phyloP scores from a whole-genome alignment of 495 filamentous ascomycete species.

The Neurospora sp. region DNA sequence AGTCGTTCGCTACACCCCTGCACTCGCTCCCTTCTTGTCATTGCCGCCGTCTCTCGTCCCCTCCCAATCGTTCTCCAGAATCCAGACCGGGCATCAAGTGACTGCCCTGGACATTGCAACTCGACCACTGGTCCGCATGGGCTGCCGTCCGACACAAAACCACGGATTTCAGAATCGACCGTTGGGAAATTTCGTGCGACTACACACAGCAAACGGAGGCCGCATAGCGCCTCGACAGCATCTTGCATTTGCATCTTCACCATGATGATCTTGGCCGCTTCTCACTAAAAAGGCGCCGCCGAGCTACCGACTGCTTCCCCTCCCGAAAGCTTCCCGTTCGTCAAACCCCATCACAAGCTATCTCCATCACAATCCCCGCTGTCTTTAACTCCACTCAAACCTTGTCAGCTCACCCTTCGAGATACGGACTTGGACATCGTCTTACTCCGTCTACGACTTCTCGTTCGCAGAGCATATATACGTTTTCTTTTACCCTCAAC shows the following conservation, averaged over 20 bases:
- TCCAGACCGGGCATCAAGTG: background rate
- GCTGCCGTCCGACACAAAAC: background rate
- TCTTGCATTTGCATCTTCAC: background rate
- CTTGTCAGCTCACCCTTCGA: background rate
- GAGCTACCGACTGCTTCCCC: background rate
- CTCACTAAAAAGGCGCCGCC: background rate
- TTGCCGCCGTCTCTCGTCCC: background rate
- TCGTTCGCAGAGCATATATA: background rate
- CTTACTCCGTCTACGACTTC: background rate
- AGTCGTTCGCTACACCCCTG: background rate
- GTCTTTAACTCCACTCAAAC: background rate
- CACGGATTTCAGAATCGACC: background rate
- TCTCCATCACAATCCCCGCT: background rate
- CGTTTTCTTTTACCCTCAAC: background rate
- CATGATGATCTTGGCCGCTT: background rate
- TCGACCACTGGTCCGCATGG: background rate
- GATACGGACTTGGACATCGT: background rate
- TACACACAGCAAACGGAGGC: background rate
- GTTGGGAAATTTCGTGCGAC: background rate
- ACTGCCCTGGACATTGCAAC: background rate
- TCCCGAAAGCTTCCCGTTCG: background rate
- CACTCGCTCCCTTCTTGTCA: background rate
- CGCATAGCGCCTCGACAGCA: background rate
- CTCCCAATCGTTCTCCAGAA: background rate
- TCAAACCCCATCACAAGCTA: background rate